Conservation (phyloP, 257 asterid genomes). For the Jacaranda copaia region DNA sequence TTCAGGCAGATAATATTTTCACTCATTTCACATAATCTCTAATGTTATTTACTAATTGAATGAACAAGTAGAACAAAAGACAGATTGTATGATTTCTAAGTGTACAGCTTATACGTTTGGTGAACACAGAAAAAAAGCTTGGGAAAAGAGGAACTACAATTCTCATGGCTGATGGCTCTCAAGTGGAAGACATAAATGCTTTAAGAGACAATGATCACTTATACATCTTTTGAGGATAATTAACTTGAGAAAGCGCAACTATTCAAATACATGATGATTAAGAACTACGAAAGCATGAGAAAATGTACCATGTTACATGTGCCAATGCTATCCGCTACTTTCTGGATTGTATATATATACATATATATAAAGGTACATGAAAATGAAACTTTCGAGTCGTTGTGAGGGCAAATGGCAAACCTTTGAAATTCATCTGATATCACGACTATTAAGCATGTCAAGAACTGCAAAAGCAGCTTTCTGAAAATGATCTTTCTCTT, state of each 20-base stretch:
- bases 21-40: slow-evolving; percentile 27
- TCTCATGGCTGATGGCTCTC: slow-evolving; percentile 77
- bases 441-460: slow-evolving; percentile 66
- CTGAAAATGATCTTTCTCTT: slow-evolving; percentile 74
- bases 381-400: slow-evolving; percentile 29
- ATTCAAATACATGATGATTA: slow-evolving; percentile 13
- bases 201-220: slow-evolving; percentile 86
- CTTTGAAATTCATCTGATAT: slow-evolving; percentile 50
- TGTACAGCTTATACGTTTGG: slow-evolving; percentile 22
- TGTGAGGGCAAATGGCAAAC: slow-evolving; percentile 37
- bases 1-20: slow-evolving; percentile 15
- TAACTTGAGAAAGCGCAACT: slow-evolving; percentile 27
- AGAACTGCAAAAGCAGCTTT: slow-evolving; percentile 86
- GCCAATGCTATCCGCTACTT: slow-evolving; percentile 26
- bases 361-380: slow-evolving; percentile 17
- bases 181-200: slow-evolving; percentile 68
- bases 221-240: slow-evolving; percentile 59
- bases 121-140: slow-evolving; percentile 69
- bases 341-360: slow-evolving; percentile 20
- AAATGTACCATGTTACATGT: slow-evolving; percentile 18
- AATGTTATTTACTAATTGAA: slow-evolving; percentile 21
- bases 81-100: slow-evolving; percentile 9
- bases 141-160: slow-evolving; percentile 67
- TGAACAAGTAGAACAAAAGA: slow-evolving; percentile 13
- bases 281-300: slow-evolving; percentile 1